Percentiles rank a stretch among this genome's conserved stretches.
Conservation (phyloP, 2,329 filamentous ascomycete species). For the Talaromyces sp. region DNA sequence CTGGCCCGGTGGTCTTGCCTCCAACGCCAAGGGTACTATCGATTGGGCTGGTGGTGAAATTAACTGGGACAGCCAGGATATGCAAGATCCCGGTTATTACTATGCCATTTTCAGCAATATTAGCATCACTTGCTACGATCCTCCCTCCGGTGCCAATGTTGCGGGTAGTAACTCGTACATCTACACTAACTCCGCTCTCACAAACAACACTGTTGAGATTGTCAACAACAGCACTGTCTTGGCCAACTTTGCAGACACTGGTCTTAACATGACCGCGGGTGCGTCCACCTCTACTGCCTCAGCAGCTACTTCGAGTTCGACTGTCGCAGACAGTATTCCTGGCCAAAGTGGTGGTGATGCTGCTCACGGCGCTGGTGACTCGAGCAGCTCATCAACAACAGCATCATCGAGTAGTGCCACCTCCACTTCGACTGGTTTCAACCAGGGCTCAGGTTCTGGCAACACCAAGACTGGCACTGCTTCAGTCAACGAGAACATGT, state of each 20-base stretch:
- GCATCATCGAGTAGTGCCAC: not conserved
- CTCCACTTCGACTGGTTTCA: constrained; percentile 28
- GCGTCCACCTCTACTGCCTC: constrained; percentile 7
- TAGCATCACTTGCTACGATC: constrained; percentile 80
- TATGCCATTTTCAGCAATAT: constrained; percentile 76
- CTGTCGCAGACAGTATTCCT: constrained; percentile 30
- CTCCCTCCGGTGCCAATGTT: constrained; percentile 66
- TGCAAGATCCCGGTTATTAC: constrained; percentile 82
- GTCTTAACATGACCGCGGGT: constrained; percentile 64
- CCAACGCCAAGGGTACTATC: constrained; percentile 79
- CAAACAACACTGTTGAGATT: constrained; percentile 74
- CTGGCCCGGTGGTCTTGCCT: constrained; percentile 83
- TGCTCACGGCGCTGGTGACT: constrained; percentile 7
- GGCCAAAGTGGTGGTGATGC: constrained; percentile 31
- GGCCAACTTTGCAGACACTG: constrained; percentile 75
- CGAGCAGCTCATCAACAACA: constrained; percentile 7
- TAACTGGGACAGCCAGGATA: constrained; percentile 78
- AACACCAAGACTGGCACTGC: constrained; percentile 27
- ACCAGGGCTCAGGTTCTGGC: constrained; percentile 25
- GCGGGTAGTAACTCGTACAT: constrained; percentile 66
- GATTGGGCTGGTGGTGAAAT: constrained; percentile 89
- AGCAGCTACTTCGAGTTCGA: constrained; percentile 9
- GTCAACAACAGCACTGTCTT: constrained; percentile 72
- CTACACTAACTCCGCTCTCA: constrained; percentile 62
- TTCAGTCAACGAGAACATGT: constrained; percentile 38